phyloP scores from a whole-genome alignment of 2,329 filamentous ascomycete species.

The Ophiocordyceps robertsii region DNA sequence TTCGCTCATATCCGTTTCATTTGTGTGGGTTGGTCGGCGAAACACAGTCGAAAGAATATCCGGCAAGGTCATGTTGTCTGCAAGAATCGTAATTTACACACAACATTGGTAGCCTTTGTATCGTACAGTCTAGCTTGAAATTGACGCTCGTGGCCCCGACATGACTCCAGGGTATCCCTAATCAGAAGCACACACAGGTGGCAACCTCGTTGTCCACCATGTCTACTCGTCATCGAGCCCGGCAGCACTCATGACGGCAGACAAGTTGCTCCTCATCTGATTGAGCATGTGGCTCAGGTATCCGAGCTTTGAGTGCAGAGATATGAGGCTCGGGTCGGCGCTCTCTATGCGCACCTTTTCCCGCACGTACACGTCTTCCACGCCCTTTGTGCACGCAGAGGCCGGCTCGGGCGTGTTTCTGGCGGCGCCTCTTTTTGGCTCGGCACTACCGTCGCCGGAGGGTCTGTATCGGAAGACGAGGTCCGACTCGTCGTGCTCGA shows the following conservation, averaged over 20 bases:
- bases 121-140: no score
- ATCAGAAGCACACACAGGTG: not conserved
- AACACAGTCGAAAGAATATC: no score
- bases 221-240: constrained; percentile 11
- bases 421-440: constrained; percentile 11
- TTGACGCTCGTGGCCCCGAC: not conserved
- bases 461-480: constrained; percentile 53
- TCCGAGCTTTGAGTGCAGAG: constrained; percentile 68
- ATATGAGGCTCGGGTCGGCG: constrained; percentile 76
- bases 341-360: constrained; percentile 86
- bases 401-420: constrained; percentile 11
- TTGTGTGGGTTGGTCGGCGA: no score
- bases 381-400: constrained; percentile 8
- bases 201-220: not conserved
- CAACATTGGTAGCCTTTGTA: no score
- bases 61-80: no score
- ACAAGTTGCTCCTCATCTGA: constrained; percentile 57
- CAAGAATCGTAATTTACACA: no score
- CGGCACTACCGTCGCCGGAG: constrained; percentile 14
- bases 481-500: constrained; percentile 71
- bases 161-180: constrained; percentile 11
- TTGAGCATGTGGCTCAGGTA: constrained; percentile 63
- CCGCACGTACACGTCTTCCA: constrained; percentile 61
- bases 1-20: no score
- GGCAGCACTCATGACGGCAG: constrained; percentile 62